phyloP scores from a whole-genome alignment of 1,139 yeast species.

The Blastobotrys aristatus region DNA sequence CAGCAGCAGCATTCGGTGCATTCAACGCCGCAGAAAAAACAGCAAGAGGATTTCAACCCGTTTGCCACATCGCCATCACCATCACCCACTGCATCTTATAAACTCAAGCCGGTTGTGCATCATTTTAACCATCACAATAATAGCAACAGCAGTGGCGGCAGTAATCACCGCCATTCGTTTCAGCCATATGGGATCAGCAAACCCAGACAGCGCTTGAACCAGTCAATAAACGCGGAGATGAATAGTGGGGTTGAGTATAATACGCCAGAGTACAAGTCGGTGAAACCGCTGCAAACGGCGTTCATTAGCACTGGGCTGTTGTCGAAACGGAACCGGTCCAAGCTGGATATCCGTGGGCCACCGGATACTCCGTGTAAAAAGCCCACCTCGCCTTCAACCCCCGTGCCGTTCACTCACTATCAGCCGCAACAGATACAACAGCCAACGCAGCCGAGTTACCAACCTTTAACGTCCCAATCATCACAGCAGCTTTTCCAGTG shows the following conservation, averaged over 20 bases:
- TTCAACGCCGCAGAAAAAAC: neutral
- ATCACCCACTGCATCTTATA: conserved; percentile 12
- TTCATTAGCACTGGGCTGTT: conserved; percentile 71
- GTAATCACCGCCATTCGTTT: conserved; percentile 10
- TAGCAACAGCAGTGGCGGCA: conserved; percentile 9
- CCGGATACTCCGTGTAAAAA: conserved; percentile 86
- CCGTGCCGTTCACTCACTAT: conserved; percentile 4
- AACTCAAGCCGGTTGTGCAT: conserved; percentile 5
- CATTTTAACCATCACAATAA: no score
- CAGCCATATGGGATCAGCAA: conserved; percentile 8
- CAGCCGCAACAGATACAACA: conserved; percentile 1
- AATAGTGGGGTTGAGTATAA: conserved; percentile 31
- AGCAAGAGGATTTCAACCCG: conserved; percentile 5
- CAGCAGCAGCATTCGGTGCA: conserved; percentile 5
- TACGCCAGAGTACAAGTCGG: conserved; percentile 59
- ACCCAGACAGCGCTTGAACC: conserved; percentile 21
- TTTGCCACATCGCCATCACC: conserved; percentile 12
- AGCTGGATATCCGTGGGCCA: conserved; percentile 25
- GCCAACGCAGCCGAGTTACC: conserved; percentile 1
- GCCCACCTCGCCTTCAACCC: conserved; percentile 32
- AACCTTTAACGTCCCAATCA: no score
- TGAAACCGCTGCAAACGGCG: conserved; percentile 81
- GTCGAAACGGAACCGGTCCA: conserved; percentile 57
- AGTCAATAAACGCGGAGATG: conserved; percentile 25
- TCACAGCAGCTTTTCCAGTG: conserved; percentile 1